These are phyloP conservation scores for Teratosphaeria epicoccoides DNA, from an alignment of 2,329 filamentous ascomycete genomes.

Conservation along the genomic window DNA sequence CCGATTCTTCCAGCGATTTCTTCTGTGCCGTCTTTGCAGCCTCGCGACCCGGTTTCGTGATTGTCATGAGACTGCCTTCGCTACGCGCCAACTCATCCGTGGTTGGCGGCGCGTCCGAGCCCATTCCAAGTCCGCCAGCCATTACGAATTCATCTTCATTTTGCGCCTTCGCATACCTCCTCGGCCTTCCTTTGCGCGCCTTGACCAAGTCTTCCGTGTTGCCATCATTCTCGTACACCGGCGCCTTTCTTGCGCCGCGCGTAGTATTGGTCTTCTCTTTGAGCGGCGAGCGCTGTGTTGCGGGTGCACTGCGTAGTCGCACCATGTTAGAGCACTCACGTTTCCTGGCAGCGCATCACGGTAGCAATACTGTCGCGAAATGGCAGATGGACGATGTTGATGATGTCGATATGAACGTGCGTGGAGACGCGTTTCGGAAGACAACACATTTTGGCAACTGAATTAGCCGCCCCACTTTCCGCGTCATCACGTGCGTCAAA, in stretches of 20 bases:
- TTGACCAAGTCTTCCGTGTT: conserved; percentile 20
- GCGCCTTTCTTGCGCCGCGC: conserved; percentile 7
- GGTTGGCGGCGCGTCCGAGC: conserved; percentile 9
- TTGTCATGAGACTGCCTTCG: conserved; percentile 9
- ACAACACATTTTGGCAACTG: not conserved
- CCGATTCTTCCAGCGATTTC: not conserved
- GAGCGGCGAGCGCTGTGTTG: conserved; percentile 15
- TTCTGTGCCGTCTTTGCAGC: not conserved
- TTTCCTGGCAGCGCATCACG: conserved; percentile 1
- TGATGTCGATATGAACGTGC: not conserved
- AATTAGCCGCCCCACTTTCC: too few species aligned
- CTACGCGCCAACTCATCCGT: conserved; percentile 19
- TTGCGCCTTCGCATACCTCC: conserved; percentile 6
- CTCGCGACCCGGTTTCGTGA: conserved; percentile 3
- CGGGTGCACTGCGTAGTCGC: conserved; percentile 18
- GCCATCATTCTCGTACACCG: conserved; percentile 16
- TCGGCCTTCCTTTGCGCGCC: conserved; percentile 13
- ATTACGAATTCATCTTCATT: conserved; percentile 19
- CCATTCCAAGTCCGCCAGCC: conserved; percentile 16
- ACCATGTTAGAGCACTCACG: conserved; percentile 12
- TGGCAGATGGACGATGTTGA: not conserved
- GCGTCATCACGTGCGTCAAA: not conserved
- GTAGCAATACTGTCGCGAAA: not conserved
- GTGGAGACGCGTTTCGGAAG: not conserved
- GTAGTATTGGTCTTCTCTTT: conserved; percentile 23